phyloP scores from a whole-genome alignment of 164 flowering plant genomes.

The Dillenia turbinata region DNA sequence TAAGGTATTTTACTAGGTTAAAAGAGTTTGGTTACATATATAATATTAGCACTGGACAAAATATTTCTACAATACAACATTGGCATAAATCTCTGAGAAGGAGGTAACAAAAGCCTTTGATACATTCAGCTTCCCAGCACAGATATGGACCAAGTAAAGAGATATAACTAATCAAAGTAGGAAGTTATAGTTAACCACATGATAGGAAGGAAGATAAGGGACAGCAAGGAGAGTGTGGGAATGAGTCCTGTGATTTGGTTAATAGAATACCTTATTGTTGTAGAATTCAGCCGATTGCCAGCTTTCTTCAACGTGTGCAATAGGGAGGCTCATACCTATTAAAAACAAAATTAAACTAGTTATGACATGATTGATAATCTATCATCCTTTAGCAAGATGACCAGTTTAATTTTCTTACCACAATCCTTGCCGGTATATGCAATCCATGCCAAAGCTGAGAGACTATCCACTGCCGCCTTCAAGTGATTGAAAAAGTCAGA shows the following conservation, averaged over 20 bases:
- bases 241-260: not conserved
- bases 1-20: too few relatives aligned
- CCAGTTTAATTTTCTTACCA: constrained; percentile 38
- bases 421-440: constrained; percentile 94
- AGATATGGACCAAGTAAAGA: too few relatives aligned
- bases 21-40: too few relatives aligned
- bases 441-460: constrained; percentile 93
- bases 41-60: too few relatives aligned
- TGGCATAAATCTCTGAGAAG: too few relatives aligned
- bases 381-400: constrained; percentile 1
- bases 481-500: constrained; percentile 87
- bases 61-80: too few relatives aligned
- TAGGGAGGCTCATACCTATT: constrained; percentile 96
- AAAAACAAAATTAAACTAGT: constrained; percentile 6
- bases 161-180: too few relatives aligned
- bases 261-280: constrained; percentile 62
- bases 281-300: constrained; percentile 99
- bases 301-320: constrained; percentile 98
- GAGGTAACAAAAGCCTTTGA: too few relatives aligned
- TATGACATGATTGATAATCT: constrained; percentile 4
- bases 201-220: too few relatives aligned
- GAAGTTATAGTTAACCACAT: too few relatives aligned
- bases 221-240: too few relatives aligned
- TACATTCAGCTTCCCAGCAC: too few relatives aligned
- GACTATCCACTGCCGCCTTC: constrained; percentile 81